phyloP scores from a whole-genome alignment of 2,329 filamentous ascomycete species.

The Cadophora malorum region DNA sequence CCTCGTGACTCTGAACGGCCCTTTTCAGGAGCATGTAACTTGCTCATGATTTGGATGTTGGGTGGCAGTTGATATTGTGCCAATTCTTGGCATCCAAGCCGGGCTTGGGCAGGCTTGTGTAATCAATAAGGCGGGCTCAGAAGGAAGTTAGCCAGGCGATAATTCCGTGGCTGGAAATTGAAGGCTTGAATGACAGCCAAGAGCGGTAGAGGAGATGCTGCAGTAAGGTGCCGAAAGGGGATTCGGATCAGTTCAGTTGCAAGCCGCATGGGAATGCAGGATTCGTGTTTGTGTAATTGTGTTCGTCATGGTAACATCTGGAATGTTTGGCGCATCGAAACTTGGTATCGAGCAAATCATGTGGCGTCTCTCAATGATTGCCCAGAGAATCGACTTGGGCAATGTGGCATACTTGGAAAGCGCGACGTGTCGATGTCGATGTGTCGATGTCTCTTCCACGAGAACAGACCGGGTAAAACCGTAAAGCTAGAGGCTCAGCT shows the following conservation, averaged over 20 bases:
- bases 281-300: not conserved
- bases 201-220: not conserved
- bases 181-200: constrained; percentile 6
- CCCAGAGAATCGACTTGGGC: not conserved
- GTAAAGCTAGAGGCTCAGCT: not conserved
- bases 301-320: not conserved
- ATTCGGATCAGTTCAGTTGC: not conserved
- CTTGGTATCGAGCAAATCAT: not conserved
- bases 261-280: not conserved
- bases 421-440: not conserved
- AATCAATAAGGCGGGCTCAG: not conserved
- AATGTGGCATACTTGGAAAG: not conserved
- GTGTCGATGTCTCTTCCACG: not conserved
- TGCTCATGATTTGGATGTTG: not conserved
- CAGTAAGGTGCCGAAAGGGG: not conserved
- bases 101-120: constrained; percentile 12
- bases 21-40: not conserved
- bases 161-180: not conserved
- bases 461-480: not conserved
- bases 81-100: constrained; percentile 12
- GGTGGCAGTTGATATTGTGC: not conserved
- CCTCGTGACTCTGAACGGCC: not conserved
- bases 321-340: constrained; percentile 1
- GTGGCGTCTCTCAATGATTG: not conserved
- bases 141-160: constrained; percentile 7